Evolutionary conservation across 2,329 filamentous ascomycete species (phyloP).

Genomic region (Thelonectria blattea): DNA sequence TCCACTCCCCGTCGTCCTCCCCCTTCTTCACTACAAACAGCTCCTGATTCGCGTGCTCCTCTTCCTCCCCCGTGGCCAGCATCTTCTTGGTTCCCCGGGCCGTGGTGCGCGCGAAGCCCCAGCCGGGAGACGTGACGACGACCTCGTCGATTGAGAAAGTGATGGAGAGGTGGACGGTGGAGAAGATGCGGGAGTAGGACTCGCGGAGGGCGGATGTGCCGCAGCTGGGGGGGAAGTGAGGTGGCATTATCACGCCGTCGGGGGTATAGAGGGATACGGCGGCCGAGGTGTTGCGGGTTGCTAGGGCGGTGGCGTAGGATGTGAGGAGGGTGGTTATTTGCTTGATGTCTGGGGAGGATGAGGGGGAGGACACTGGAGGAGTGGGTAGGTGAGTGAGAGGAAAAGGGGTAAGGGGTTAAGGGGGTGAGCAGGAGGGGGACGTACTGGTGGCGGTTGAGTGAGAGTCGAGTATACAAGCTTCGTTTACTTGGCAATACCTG

Average conservation of each 20-base stretch:
- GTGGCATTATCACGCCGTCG: conserved; percentile 35
- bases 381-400: neutral
- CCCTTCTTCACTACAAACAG: conserved; percentile 31
- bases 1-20: conserved; percentile 24
- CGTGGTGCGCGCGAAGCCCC: conserved; percentile 32
- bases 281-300: conserved; percentile 25
- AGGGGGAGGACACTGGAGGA: conserved; percentile 10
- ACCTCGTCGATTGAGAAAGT: conserved; percentile 25
- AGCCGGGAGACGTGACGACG: conserved; percentile 27
- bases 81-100: conserved; percentile 31
- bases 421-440: neutral
- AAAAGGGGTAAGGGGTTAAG: neutral
- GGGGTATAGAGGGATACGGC: conserved; percentile 29
- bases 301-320: conserved; percentile 27
- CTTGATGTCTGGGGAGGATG: neutral
- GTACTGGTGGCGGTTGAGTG: neutral
- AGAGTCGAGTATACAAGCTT: no score
- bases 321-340: conserved; percentile 10
- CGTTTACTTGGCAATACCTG: no score
- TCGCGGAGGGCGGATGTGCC: conserved; percentile 24
- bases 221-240: conserved; percentile 27
- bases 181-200: conserved; percentile 30
- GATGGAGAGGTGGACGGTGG: conserved; percentile 25
- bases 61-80: conserved; percentile 24
- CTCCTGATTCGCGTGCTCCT: conserved; percentile 30